These are phyloP conservation scores for Setaria viridis DNA, from an alignment of 202 grass and related monocot genomes.

Conservation along the genomic window DNA sequence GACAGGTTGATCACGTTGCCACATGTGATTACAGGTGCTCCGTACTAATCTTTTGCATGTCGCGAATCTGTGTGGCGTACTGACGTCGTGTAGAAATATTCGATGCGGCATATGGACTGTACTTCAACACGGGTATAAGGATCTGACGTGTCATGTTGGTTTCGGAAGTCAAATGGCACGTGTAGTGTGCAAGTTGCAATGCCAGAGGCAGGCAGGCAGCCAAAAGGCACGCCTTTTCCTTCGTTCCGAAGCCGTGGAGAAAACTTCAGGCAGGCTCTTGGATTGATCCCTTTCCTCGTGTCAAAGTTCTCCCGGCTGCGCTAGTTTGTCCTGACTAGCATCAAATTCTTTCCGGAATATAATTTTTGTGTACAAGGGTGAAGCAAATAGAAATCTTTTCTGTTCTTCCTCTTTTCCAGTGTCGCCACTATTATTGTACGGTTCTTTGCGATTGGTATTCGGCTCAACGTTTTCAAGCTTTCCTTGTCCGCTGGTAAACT, in stretches of 20 bases:
- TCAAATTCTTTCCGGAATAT: too few species aligned
- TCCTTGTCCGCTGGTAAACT: too few species aligned
- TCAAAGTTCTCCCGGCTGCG: not conserved
- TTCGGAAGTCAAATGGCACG: not conserved
- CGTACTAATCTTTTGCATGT: not conserved
- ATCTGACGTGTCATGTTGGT: not conserved
- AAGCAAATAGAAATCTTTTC: too few species aligned
- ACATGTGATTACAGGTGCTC: not conserved
- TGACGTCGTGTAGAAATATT: not conserved
- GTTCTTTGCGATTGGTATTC: too few species aligned
- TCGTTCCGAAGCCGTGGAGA: not conserved
- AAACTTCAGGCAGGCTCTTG: not conserved
- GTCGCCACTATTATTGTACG: too few species aligned
- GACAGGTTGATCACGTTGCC: not conserved
- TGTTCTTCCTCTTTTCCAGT: too few species aligned
- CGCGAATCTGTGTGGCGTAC: not conserved
- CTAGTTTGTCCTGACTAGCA: not conserved
- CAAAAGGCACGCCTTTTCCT: not conserved
- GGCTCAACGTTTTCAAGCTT: too few species aligned
- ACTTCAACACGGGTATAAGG: not conserved
- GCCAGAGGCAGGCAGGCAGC: too few species aligned
- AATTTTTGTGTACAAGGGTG: too few species aligned
- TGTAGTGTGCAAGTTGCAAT: not conserved
- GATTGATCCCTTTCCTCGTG: constrained; percentile 25
- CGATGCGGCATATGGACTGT: not conserved